Base-by-base conservation (phyloP, 2,329 filamentous ascomycete genomes). In the Aspergillus unguis region DNA sequence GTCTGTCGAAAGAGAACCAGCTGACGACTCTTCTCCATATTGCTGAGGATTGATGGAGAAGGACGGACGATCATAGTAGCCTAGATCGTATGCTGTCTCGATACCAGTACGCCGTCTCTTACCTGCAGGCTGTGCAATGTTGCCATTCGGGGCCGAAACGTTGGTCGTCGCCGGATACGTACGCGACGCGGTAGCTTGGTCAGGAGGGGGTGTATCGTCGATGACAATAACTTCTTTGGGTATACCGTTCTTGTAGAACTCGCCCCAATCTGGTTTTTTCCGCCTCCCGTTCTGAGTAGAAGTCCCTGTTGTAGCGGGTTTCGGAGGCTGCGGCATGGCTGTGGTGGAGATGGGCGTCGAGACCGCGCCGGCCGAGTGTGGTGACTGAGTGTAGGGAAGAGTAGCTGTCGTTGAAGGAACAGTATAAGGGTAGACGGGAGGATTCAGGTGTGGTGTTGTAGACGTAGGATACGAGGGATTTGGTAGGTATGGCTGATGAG, bases 141-240 rank as follows among this genome's bases (percentile, higher is more conserved):
- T 62, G 43, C 59, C 61, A 43, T 62, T 65, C 33, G 66, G 49
- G 27, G 70, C 58, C 33, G 64, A 55, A 60, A 62, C 61, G 53
- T 63, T 52, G n/a, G 64, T 56, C 5, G 62, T 53, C 10, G 58
- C 55, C 50, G 55, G 56, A 33, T 58, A 56, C 54, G 55, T 57
- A 38, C 58, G 57, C 27, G 66, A 50, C 32, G 57, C 52, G 43
- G 54, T 62, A 45, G 63, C 52, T 11, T 62, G 54, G 37, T 71
- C 68, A 31, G 78, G 78, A 8, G 74, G 71, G 47, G 87, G 87
- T 4, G 83, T 85, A 69, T 92, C 86, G 57, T 74, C 71, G 37
- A 94, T 94, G 63, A 92, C 85, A 65, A 94, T 92, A 66, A 94
- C 85, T 75, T 94, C 89, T 68, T 90, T 87, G 26, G 89, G 89